Base-by-base conservation (phyloP, 148 eudicot genomes). In the Rheum nobile region DNA sequence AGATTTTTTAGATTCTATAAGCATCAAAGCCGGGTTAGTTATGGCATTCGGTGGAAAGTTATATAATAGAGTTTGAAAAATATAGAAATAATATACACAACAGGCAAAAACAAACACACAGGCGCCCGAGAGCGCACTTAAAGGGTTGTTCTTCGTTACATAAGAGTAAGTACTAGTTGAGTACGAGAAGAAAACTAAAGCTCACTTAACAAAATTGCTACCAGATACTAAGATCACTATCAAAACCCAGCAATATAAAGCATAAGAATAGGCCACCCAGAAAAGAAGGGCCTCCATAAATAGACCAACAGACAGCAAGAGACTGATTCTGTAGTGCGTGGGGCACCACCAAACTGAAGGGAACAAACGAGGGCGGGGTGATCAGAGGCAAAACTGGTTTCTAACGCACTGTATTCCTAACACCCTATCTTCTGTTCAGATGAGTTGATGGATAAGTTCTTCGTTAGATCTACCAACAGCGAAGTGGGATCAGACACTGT, bases 361-460 rank as follows among this genome's bases (percentile, higher is more conserved):
- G 22, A 7, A 50, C 22, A 50, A n/a, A 50, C 22, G 8, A n/a
- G 22, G 19, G 13, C 2, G 13, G 4, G 8, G 8, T 5, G 22
- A 46, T 46, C 4, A 46, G 19, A 46, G 2, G 17, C 50, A 46
- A 46, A 46, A 46, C 50, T 46, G 19, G 19, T 14, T 16, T 46
- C 50, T 13, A n/a, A n/a, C 16, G 14, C n/a, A 3, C 50, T 46
- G 19, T 46, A 12, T 13, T 46, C 14, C 41, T 50, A 50, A 19
- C 24, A 50, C 7, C 22, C 57, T 50, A 54, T 11, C 28, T 54
- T 54, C 11, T 54, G 31, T 54, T 71, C 73, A 21, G 72, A n/a
- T 38, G 88, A 75, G 76, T 76, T 80, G 54, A 92, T 82, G 29
- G 95, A 85, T 50, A 92, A 84, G 74, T 88, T 88, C 37, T 79